phyloP scores from a whole-genome alignment of 345 rosid genomes.

The Bretschneidera sinensis region DNA sequence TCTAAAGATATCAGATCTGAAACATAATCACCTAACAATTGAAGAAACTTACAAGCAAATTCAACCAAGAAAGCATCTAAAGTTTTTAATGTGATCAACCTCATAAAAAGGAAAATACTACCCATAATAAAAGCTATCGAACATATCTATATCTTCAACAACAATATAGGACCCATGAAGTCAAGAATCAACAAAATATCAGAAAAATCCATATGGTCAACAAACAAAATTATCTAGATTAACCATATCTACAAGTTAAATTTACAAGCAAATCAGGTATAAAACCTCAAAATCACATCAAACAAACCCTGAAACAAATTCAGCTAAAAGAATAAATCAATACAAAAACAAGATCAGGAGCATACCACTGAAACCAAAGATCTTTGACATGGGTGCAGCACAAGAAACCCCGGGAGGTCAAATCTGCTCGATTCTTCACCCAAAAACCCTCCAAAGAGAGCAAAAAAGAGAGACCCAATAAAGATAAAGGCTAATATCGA shows the following conservation, averaged over 20 bases:
- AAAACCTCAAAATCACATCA: slow-evolving; percentile 9
- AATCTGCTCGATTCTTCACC: slow-evolving; percentile 33
- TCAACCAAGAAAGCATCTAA: neutral
- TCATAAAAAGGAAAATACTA: neutral
- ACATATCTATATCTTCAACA: neutral
- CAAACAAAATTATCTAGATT: neutral
- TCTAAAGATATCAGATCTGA: neutral
- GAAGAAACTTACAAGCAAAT: neutral
- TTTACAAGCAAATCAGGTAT: neutral
- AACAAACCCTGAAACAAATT: slow-evolving; percentile 7
- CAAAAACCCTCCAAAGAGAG: slow-evolving; percentile 75
- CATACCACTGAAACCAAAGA: slow-evolving; percentile 67
- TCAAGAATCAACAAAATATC: neutral
- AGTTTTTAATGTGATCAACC: neutral
- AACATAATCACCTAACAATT: neutral
- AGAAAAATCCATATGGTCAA: neutral
- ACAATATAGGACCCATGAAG: neutral
- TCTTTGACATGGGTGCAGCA: slow-evolving; percentile 68
- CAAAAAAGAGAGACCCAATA: slow-evolving; percentile 50
- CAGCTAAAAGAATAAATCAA: neutral
- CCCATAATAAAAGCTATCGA: neutral
- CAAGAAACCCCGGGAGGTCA: slow-evolving; percentile 40
- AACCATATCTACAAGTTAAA: neutral
- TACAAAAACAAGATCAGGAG: neutral
- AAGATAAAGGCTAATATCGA: slow-evolving; percentile 19